Conservation (phyloP, 108 stramenopile genomes). For the Pseudonitzschia multiseries region DNA sequence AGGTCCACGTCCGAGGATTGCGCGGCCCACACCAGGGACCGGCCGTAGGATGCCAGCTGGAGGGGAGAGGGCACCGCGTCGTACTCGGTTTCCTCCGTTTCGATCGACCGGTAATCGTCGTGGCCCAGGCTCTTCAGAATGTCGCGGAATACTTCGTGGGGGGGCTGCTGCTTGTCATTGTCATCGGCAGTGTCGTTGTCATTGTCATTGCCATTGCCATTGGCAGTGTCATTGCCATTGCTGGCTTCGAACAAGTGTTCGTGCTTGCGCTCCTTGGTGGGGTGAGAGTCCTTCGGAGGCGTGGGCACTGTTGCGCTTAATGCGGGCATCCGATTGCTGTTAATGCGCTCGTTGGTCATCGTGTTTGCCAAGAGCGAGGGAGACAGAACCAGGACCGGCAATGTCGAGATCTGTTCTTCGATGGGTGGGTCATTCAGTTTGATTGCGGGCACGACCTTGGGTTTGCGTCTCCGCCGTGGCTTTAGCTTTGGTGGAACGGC, state of each 20-base stretch:
- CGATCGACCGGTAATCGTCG: conserved; percentile 19
- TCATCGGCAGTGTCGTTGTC: neutral
- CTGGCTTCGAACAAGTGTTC: too few relatives aligned
- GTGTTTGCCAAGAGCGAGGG: conserved; percentile 8
- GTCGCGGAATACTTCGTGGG: neutral
- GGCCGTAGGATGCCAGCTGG: conserved; percentile 81
- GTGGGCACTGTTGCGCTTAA: too few relatives aligned
- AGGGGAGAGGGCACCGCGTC: conserved; percentile 69
- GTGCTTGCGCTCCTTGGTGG: neutral
- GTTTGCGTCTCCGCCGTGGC: neutral
- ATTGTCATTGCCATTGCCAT: too few relatives aligned
- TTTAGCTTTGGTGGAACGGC: neutral
- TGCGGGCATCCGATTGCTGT: too few relatives aligned
- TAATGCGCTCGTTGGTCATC: neutral
- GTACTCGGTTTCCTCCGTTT: conserved; percentile 50
- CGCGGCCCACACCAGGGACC: conserved; percentile 71
- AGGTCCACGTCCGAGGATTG: conserved; percentile 55
- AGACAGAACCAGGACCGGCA: neutral
- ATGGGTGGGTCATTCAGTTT: conserved; percentile 2
- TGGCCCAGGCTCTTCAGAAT: neutral
- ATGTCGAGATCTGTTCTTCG: conserved; percentile 1
- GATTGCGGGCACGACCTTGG: too few relatives aligned
- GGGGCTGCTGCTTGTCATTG: too few relatives aligned
- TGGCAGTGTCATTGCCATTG: too few relatives aligned
- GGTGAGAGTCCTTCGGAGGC: too few relatives aligned